Evolutionary conservation across 2,329 filamentous ascomycete genomes (phyloP).

Genomic region (Scedosporium minutisporum): DNA sequence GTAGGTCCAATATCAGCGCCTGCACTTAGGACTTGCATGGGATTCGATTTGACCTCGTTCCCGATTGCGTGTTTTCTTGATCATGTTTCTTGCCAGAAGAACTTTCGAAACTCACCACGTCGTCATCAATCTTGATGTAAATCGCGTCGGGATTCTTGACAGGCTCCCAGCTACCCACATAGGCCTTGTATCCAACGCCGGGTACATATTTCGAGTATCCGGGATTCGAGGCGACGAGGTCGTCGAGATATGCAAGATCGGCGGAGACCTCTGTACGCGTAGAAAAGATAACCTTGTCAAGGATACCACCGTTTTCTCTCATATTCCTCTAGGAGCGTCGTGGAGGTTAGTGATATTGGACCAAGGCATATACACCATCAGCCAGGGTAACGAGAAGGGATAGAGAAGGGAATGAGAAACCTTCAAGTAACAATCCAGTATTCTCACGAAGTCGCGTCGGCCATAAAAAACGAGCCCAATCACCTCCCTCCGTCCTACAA

Average conservation of each 20-base stretch:
- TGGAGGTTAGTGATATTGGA: neutral
- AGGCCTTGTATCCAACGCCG: conserved; percentile 10
- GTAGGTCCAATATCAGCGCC: neutral
- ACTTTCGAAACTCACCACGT: conserved; percentile 22
- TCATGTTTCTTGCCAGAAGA: neutral
- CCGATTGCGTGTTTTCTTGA: neutral
- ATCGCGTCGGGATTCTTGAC: conserved; percentile 22
- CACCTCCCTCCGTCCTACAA: conserved; percentile 15
- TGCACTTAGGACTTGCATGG: too few relatives aligned
- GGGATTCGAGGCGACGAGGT: conserved; percentile 23
- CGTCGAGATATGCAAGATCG: conserved; percentile 29
- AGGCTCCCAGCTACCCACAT: conserved; percentile 4
- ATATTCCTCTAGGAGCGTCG: conserved; percentile 26
- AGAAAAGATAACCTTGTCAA: conserved; percentile 35
- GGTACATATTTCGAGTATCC: conserved; percentile 28
- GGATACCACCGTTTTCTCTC: conserved; percentile 31
- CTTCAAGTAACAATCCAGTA: conserved; percentile 37
- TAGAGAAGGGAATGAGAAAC: conserved; percentile 12
- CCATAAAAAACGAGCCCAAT: conserved; percentile 37
- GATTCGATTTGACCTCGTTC: too few relatives aligned
- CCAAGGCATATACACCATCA: too few relatives aligned
- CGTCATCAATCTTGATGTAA: conserved; percentile 28
- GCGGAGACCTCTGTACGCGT: conserved; percentile 26
- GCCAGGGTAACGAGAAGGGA: too few relatives aligned
- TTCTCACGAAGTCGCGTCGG: conserved; percentile 30